Evolutionary conservation across 768 basidiomycete genomes (phyloP), one percentile per base, ranked within the genome.

Genomic region (Rhodotorula graminis): DNA sequence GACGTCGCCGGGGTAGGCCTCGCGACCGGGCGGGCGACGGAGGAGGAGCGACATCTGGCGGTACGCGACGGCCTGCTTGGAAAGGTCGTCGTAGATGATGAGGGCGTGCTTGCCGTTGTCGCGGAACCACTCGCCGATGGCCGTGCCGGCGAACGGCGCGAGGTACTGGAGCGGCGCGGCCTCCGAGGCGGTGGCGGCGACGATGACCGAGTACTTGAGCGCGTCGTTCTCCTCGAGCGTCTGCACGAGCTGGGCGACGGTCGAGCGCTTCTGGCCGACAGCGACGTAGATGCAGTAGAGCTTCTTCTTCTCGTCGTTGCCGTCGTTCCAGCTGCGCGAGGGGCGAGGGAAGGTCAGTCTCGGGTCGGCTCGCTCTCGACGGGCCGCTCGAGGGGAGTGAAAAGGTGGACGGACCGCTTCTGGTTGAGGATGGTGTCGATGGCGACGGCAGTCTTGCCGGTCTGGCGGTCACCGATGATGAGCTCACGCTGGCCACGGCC

Each of bases 101-200:
- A 98, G 87, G 76, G 95, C 94, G 84, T 99, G 96, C 85, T 95
- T 97, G 85, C 93, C 95, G 83, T 99, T 99, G 85, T 99, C 96
- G 84, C 93, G 81, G 96, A 99, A 99, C 95, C 95, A 99, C 85
- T 99, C 96, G 82, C 96, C 96, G 93, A 99, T 99, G 80, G 96
- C 96, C 84, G 93, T 95, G 76, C 96, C 96, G 78, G 96, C 95
- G 92, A 99, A 99, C 78, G 96, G 96, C 80, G 96, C 96, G 79
- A 99, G 91, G 85, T 97, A 99, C 82, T 99, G 96, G 69, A 99
- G 87, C 78, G 96, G 96, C 78, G 96, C 96, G 79, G 96, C 96
- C 85, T 99, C 96, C 40, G 94, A 97, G 69, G 96, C 96, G 71
- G 96, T 99, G 78, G 96, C 96, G 79, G 96, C 96, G 79, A 99